Percentiles rank a stretch among this genome's conserved stretches.
Conservation (phyloP, 1,284 basidiomycete genomes). For the Cutaneotrichosporon cutaneum region DNA sequence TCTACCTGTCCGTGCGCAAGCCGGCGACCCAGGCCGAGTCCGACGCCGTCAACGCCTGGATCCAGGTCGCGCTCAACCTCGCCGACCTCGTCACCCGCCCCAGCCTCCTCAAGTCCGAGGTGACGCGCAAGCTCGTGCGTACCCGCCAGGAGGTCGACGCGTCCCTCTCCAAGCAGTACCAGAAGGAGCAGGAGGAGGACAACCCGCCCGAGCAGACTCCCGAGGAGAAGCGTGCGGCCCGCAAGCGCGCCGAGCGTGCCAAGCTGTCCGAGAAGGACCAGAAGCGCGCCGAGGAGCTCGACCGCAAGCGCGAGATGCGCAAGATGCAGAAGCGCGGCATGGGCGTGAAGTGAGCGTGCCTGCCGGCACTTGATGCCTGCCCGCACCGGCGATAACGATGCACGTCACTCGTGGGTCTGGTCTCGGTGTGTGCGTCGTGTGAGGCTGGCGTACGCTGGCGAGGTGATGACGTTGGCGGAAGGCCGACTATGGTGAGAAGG, state of each 20-base stretch:
- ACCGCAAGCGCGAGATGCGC: conserved; percentile 48
- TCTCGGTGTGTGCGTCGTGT: not conserved
- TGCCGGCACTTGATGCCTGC: not conserved
- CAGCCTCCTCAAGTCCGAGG: conserved; percentile 65
- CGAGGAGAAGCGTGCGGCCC: conserved; percentile 64
- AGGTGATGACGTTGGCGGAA: not conserved
- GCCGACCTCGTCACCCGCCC: conserved; percentile 64
- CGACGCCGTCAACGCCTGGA: conserved; percentile 61
- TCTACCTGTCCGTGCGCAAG: conserved; percentile 65
- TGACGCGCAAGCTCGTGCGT: conserved; percentile 69
- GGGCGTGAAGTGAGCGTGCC: not conserved
- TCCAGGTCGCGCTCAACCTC: conserved; percentile 68
- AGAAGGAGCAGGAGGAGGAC: conserved; percentile 64
- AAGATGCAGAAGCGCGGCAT: conserved; percentile 32
- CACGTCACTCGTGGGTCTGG: not conserved
- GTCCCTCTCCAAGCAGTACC: conserved; percentile 39
- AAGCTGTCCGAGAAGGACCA: conserved; percentile 76
- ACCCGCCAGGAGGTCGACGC: conserved; percentile 67
- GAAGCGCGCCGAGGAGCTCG: conserved; percentile 62
- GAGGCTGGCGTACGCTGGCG: too few relatives aligned
- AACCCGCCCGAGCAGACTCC: conserved; percentile 55
- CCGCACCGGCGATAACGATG: not conserved
- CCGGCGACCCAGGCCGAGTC: conserved; percentile 58
- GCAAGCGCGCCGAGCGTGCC: conserved; percentile 70
- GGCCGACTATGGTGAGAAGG: not conserved